Evolutionary conservation across 2,329 filamentous ascomycete genomes (phyloP), one percentile per base, ranked within the genome.

Genomic region (Rasamsonia emersonii): DNA sequence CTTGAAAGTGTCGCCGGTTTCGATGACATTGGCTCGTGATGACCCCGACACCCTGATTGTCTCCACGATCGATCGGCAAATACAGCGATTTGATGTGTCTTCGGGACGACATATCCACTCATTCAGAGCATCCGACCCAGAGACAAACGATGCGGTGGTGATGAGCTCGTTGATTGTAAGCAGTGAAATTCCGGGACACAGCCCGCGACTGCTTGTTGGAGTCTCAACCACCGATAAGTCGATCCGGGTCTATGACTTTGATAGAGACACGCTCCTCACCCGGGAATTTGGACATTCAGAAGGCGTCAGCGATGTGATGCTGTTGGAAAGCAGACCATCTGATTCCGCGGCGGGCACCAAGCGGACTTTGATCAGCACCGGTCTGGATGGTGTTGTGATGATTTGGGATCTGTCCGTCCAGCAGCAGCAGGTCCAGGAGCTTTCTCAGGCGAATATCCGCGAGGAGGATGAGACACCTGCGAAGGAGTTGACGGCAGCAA

Each of bases 281-380:
- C 77, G 86, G 24, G 91, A 96, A 60, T 95, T 86, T 75, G 91
- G 91, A 1, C 91, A 98, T 46, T 94, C 88, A 0, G 88, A 95
- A 52, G 82, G 88, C 6, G 86, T 98, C 42, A 93, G 84, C 31
- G 88, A 88, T 38, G 77, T 93, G 11, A 73, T 82, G 3, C 62
- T 95, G 11, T 56, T 89, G 8, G 74, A 82, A 33, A 45, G 41
- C 10, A 39, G 50, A 3, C 36, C 40, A 17, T 39, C 45, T 20
- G 37, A 49, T 31, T 39, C 56, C 5, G 50, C 53, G 24, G 71
- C 74, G 10, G 64, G 68, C 10, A 61, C 64, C 16, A 53, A 53
- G 33, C 58, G 52, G 27, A 61, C 53, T 7, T 62, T 86, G 24
- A 73, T 89, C 32, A 88, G 80, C 43, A 82, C 82, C 18, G 84